Conservation (phyloP, 345 rosid species). For the Draba incana region DNA sequence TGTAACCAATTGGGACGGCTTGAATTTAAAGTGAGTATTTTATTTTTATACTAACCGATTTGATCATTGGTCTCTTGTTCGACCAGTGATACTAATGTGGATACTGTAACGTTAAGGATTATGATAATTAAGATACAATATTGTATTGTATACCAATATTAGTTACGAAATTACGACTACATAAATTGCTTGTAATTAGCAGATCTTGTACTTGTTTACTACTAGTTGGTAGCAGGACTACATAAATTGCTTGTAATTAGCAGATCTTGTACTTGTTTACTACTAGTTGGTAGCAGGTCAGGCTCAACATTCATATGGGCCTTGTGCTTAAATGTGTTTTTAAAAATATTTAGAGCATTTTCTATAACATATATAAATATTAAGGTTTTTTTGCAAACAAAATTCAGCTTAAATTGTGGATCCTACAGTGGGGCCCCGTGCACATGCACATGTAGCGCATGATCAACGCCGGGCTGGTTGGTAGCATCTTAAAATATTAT, state of each 20-base stretch:
- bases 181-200: conserved; percentile 4
- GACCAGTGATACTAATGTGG: conserved; percentile 31
- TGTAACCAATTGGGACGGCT: not conserved
- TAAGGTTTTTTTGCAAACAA: no score
- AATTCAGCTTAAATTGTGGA: no score
- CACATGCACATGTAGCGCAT: no score
- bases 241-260: conserved; percentile 3
- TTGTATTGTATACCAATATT: not conserved
- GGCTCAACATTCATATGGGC: no score
- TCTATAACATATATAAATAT: no score
- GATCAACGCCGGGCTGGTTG: no score
- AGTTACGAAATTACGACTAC: conserved; percentile 17
- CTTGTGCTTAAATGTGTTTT: no score
- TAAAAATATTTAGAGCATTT: no score
- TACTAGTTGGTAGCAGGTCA: not conserved
- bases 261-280: not conserved
- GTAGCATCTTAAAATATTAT: not conserved
- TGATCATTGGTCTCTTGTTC: conserved; percentile 27
- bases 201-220: not conserved
- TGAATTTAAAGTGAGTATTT: conserved; percentile 8
- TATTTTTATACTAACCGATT: not conserved
- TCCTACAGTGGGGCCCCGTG: no score
- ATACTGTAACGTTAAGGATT: conserved; percentile 26
- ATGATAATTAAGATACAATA: conserved; percentile 10
- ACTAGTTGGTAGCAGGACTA: not conserved